Base-by-base conservation (phyloP, 2,329 filamentous ascomycete species). In the Dothideomycetes sp. region DNA sequence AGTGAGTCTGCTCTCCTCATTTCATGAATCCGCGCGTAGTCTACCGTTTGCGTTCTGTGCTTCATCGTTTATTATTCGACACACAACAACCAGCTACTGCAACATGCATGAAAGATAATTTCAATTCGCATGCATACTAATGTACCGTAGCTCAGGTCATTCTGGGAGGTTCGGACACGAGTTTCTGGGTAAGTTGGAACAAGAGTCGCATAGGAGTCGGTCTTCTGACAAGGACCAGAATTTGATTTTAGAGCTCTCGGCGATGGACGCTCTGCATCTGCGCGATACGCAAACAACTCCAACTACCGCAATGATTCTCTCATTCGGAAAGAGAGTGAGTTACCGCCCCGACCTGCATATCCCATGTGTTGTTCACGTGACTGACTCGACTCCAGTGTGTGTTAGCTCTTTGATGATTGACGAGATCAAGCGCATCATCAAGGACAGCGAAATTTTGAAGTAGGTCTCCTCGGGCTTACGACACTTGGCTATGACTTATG, bases 271-370 rank as follows among this genome's bases (percentile, higher is more conserved):
- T 95, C 88, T 58, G 91, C 91, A 5, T 84, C 91, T 38, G 87
- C 89, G 22, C 81, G 91, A 64, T 98, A 98, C 66, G 91, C 91
- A 48, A 98, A 98, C 72, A 98, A 98, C 65, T 96, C 89, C 42
- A 98, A 98, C 66, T 98, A 98, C 67, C 81, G 91, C 56, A 98
- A 98, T 65, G 91, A 98, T 61, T 95, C 88, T 47, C 69, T 98
- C 52, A 98, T 98, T 58, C 83, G 91, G 49, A 98, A 98, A 88
- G 91, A 98, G 70, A 98, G 91, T 95, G 70, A 52, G 87, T 46
- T 4, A 32, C 17, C 27, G n/a, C n/a, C n/a, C n/a, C n/a, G n/a
- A n/a, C n/a, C n/a, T n/a, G n/a, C n/a, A 7, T 14, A 3, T 16
- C 1, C 22, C 14, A 14, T 33, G 12, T 11, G 38, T 45, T 7